Evolutionary conservation across 768 basidiomycete genomes (phyloP).

Genomic region (Collybia mongolica): DNA sequence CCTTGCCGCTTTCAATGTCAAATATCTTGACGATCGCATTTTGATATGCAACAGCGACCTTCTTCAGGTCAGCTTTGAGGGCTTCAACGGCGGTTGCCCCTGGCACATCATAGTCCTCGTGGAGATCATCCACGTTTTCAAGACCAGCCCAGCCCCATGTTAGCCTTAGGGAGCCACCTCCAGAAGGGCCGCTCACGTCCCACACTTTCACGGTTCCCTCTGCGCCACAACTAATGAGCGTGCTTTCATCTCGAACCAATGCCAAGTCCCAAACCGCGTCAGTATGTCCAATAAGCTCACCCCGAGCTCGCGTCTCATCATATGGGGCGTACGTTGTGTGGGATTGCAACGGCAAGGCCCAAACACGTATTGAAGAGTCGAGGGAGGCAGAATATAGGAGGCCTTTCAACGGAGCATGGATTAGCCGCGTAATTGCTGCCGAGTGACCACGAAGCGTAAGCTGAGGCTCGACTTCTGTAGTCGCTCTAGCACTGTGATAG

Average conservation of each 20-base stretch:
- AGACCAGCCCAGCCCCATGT: constrained; percentile 82
- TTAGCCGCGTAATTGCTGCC: constrained; percentile 83
- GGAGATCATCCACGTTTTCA: constrained; percentile 45
- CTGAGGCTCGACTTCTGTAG: constrained; percentile 90
- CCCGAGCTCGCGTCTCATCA: constrained; percentile 74
- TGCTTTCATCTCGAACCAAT: constrained; percentile 77
- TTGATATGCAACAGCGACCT: constrained; percentile 88
- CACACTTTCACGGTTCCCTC: constrained; percentile 94
- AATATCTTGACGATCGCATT: constrained; percentile 90
- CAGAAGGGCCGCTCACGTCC: constrained; percentile 75
- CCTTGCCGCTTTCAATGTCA: constrained; percentile 86
- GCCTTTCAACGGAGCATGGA: constrained; percentile 73
- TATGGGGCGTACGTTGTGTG: constrained; percentile 93
- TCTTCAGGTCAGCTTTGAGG: constrained; percentile 78
- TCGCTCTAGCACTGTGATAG: constrained; percentile 54
- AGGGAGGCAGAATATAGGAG: constrained; percentile 89
- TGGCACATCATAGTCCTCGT: constrained; percentile 51
- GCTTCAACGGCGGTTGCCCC: constrained; percentile 85
- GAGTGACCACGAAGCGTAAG: constrained; percentile 94
- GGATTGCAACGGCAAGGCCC: constrained; percentile 73
- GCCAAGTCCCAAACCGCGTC: constrained; percentile 97
- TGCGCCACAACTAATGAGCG: constrained; percentile 86
- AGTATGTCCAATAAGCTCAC: constrained; percentile 87
- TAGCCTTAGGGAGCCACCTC: constrained; percentile 63
- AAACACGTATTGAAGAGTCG: constrained; percentile 90